Base-by-base conservation (phyloP, 179 eudicot species). In the Silene coronaria region DNA sequence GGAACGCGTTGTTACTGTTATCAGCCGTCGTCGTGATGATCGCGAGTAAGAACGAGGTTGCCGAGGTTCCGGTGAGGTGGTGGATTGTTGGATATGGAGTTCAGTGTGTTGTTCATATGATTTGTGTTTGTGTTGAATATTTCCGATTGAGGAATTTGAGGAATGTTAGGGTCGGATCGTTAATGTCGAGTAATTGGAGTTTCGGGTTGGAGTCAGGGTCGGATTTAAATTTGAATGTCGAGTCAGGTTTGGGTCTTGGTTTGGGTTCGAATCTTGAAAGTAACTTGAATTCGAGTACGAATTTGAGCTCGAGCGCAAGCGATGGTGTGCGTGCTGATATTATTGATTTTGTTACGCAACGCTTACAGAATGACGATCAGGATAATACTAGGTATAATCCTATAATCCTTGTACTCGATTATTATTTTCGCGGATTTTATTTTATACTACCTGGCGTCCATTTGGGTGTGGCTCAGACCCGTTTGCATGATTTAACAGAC, bases 51-150 rank as follows among this genome's bases (percentile, higher is more conserved):
- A 53, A 75, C 3, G 97, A 91, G 67, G 24, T 64, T 13, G 81
- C 92, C 12, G 17, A 76, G 67, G 82, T 83, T 82, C 97, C 95
- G 38, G 69, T 91, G 55, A 79, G 95, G 90, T 72, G 90, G 30
- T 91, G 97, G 97, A 75, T 90, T 19, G 82, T 85, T 7, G 97
- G 97, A 4, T 90, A 91, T 67, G 91, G 82, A 13, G 17, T 83
- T 28, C 95, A 90, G 89, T 88, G 92, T 79, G 73, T 81, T 57
- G 76, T 91, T 32, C 95, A 91, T 69, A 86, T 88, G 91, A 85
- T 80, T 72, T 90, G 94, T 77, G 97, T 91, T 34, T 71, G 80
- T 14, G 69, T 85, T 59, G 97, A 91, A 89, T 90, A 81, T 67
- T 83, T 66, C 81, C 69, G 71, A 17, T 1, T 51, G 57, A 51